Evolutionary conservation across 2,329 filamentous ascomycete species (phyloP), one percentile per base, ranked within the genome.

Genomic region (Aspergillus alliaceus): DNA sequence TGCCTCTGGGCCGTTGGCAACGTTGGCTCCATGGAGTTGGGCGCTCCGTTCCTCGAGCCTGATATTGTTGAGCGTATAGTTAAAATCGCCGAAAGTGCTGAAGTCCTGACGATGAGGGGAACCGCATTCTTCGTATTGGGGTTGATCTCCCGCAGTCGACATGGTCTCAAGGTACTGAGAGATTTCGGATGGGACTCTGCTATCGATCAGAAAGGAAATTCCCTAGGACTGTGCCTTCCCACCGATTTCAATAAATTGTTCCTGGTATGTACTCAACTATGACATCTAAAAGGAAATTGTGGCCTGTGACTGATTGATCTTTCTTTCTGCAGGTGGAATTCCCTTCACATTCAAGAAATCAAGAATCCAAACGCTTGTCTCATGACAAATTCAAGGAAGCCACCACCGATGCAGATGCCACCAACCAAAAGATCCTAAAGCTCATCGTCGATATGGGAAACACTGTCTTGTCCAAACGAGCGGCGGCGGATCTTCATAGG

Each of bases 1-100:
- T 97, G 92, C 71, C 81, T 99, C 48, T 99, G 95, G 95, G 95
- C 95, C 0, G 92, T 99, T 1, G 95, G 95, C 24, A 99, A 99
- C 66, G 93, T 99, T 35, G 95, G 95, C 0, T 97, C 93, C 0
- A 98, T 99, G 93, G 93, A 98, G 67, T 86, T 97, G 1, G 95
- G 95, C 1, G 93, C 93, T 1, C 92, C 92, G 0, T 99, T 99
- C 72, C 81, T 99, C 3, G 95, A 90, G 55, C 90, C 87, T 35
- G 90, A 97, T 63, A 91, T 98, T 35, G 91, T 98, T 18, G 86
- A 89, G 68, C 86, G 89, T 61, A 93, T 99, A 60, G 86, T 98
- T 47, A 83, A 86, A 61, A 97, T 99, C 70, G 95, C 95, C 1
- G 91, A 96, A 72, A 80, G 82, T 27, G 93, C 95, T 40, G 87